These are phyloP conservation scores for Stagonosporopsis chrysanthemi DNA, from an alignment of 2,329 filamentous ascomycete genomes.

Conservation along the genomic window DNA sequence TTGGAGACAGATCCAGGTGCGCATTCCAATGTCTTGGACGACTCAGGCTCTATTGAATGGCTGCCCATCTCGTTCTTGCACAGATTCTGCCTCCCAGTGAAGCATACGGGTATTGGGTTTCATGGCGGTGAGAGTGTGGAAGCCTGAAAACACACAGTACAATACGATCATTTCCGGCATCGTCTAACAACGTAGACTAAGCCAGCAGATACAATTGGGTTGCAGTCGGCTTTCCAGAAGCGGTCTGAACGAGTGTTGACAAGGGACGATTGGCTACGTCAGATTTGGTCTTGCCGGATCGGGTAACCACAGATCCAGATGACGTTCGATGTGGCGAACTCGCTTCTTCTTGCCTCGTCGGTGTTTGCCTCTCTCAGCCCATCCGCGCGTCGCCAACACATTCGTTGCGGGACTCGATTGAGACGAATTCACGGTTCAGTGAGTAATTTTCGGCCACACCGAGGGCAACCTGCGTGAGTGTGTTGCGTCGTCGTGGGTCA, in stretches of 20 bases:
- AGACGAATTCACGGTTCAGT: slow-evolving; percentile 2
- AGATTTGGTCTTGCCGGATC: slow-evolving; percentile 5
- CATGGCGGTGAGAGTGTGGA: slow-evolving; percentile 3
- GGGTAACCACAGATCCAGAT: slow-evolving; percentile 6
- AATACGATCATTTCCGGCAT: slow-evolving; percentile 1
- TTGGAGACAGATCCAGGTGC: background rate
- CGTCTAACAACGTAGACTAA: background rate
- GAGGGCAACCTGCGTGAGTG: slow-evolving; percentile 2
- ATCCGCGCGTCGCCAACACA: background rate
- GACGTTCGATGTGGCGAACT: slow-evolving; percentile 14
- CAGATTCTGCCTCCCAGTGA: background rate
- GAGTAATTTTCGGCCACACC: slow-evolving; percentile 17
- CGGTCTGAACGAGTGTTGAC: slow-evolving; percentile 1
- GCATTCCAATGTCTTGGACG: background rate
- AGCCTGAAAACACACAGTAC: background rate
- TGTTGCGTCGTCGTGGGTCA: slow-evolving; percentile 14
- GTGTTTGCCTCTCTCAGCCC: slow-evolving; percentile 11
- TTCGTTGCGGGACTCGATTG: slow-evolving; percentile 5
- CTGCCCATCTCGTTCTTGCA: background rate
- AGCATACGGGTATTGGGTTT: background rate
- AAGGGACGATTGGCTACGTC: slow-evolving; percentile 1
- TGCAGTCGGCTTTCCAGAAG: slow-evolving; percentile 4
- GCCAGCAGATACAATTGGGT: slow-evolving; percentile 7
- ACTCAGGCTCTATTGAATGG: background rate
- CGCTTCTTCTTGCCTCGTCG: slow-evolving; percentile 12